These are phyloP conservation scores for Claviceps sp. DNA, from an alignment of 2,329 filamentous ascomycete species.

Conservation along the genomic window DNA sequence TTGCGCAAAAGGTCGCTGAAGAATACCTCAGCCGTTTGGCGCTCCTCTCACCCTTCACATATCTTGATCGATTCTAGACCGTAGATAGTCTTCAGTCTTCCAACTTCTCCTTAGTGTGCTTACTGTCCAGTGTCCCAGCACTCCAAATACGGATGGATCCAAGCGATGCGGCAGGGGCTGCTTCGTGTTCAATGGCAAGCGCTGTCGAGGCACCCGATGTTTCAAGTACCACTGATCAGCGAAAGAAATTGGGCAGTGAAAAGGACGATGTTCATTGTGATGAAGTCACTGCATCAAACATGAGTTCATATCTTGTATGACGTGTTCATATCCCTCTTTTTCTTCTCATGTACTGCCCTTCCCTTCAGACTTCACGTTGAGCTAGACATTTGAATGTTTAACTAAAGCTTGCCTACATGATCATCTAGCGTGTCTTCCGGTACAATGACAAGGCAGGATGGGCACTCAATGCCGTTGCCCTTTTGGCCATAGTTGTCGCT, in stretches of 20 bases:
- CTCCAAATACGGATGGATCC: neutral
- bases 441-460: slow-evolving; percentile 22
- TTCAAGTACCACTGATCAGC: neutral
- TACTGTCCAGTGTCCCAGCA: neutral
- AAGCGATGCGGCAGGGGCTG: too few relatives aligned
- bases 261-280: neutral
- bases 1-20: too few relatives aligned
- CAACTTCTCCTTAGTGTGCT: neutral
- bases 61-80: neutral
- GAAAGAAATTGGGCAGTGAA: neutral
- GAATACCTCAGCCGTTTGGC: neutral
- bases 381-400: neutral
- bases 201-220: neutral
- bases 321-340: neutral
- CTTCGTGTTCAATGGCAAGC: neutral
- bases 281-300: slow-evolving; percentile 7
- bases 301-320: slow-evolving; percentile 14
- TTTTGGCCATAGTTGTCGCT: slow-evolving; percentile 23
- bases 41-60: neutral
- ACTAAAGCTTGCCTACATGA: neutral
- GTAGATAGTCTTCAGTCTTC: neutral
- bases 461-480: slow-evolving; percentile 21
- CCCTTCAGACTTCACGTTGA: neutral
- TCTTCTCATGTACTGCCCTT: neutral
- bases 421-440: slow-evolving; percentile 22